phyloP scores from a whole-genome alignment of 2,329 filamentous ascomycete genomes.

The Bertia moriformis region DNA sequence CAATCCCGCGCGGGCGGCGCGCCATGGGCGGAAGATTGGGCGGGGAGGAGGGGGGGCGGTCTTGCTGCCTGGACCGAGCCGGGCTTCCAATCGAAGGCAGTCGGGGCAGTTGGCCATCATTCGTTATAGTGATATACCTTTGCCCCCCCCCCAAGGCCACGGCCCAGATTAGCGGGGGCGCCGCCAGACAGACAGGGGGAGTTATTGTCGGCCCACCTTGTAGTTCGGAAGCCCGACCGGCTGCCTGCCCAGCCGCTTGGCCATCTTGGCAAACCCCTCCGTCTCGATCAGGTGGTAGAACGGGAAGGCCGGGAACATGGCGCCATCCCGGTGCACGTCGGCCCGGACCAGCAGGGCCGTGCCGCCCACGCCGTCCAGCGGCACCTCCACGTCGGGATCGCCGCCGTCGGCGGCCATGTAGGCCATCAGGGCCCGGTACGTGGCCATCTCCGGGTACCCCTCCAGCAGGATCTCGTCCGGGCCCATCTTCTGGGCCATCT shows the following conservation, averaged over 20 bases:
- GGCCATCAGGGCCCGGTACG: conserved; percentile 82
- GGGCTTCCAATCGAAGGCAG: too few relatives aligned
- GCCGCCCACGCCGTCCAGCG: conserved; percentile 84
- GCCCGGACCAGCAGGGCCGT: conserved; percentile 88
- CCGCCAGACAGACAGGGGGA: background rate
- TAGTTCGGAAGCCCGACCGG: conserved; percentile 90
- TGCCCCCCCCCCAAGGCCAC: conserved; percentile 3
- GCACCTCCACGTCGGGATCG: conserved; percentile 49
- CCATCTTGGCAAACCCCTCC: conserved; percentile 97
- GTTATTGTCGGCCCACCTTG: conserved; percentile 45
- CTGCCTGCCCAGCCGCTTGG: conserved; percentile 70
- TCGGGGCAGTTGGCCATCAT: conserved; percentile 26
- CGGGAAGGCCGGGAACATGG: conserved; percentile 93
- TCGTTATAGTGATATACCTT: conserved; percentile 87
- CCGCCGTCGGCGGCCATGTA: conserved; percentile 54
- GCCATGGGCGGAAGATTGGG: too few relatives aligned
- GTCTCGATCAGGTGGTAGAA: conserved; percentile 98
- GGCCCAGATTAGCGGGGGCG: conserved; percentile 1
- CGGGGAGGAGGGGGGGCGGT: too few relatives aligned
- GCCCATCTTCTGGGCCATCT: conserved; percentile 66
- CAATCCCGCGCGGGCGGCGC: too few relatives aligned
- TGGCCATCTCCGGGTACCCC: conserved; percentile 84
- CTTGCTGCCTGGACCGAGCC: too few relatives aligned
- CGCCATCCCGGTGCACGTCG: conserved; percentile 89
- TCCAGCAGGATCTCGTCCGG: conserved; percentile 86